These are phyloP conservation scores for Blastocystis sp. DNA, from an alignment of 352 stramenopile species.

Conservation along the genomic window DNA sequence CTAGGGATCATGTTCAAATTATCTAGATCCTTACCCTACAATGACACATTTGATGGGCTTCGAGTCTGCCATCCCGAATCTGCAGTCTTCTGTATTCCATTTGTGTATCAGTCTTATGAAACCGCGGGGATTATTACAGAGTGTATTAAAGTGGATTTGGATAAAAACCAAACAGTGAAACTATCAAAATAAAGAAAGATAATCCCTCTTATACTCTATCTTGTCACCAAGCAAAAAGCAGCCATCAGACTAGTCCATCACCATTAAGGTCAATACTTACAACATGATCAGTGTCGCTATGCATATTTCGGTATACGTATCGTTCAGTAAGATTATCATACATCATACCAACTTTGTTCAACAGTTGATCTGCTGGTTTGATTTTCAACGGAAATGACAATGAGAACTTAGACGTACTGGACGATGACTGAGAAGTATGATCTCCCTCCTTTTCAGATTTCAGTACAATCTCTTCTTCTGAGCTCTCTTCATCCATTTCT, in stretches of 20 bases:
- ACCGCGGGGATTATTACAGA: background rate
- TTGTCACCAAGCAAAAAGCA: background rate
- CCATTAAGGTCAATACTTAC: background rate
- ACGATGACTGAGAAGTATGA: background rate
- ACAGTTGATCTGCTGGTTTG: background rate
- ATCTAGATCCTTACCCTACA: background rate
- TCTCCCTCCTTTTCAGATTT: background rate
- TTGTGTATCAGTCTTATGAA: background rate
- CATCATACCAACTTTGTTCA: background rate
- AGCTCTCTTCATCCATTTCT: background rate
- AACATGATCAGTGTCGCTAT: background rate
- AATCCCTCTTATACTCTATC: background rate
- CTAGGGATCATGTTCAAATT: background rate
- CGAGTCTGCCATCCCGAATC: background rate
- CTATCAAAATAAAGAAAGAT: background rate
- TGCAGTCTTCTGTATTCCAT: background rate
- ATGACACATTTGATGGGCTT: constrained; percentile 19
- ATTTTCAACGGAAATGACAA: background rate
- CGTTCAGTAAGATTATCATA: constrained; percentile 11
- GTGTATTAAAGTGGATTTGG: background rate
- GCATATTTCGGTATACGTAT: background rate
- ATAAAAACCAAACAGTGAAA: background rate
- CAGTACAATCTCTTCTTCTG: background rate
- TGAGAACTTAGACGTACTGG: background rate
- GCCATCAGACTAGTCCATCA: background rate